Conservation (phyloP, 2,329 filamentous ascomycete species). For the Lomentospora prolificans region DNA sequence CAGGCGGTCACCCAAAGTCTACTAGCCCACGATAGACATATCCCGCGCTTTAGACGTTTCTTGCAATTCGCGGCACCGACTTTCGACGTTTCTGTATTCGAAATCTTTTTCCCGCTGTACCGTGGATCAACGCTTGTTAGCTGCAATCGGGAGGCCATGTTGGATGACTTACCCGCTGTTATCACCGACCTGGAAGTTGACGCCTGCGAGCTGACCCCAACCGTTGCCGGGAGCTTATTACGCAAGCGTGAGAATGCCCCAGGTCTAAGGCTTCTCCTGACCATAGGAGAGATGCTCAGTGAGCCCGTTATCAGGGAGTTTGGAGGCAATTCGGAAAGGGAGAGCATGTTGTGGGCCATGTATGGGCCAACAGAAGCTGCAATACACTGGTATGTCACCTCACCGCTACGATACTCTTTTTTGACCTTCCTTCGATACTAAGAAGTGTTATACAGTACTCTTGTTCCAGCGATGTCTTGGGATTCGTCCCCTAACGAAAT, state of each 20-base stretch:
- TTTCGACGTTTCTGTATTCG: conserved; percentile 91
- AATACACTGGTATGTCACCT: conserved; percentile 59
- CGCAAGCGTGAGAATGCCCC: conserved; percentile 59
- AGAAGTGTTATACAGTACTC: conserved; percentile 39
- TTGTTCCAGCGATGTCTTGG: conserved; percentile 53
- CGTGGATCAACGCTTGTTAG: conserved; percentile 64
- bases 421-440: neutral
- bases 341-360: conserved; percentile 78
- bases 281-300: conserved; percentile 90
- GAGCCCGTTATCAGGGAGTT: conserved; percentile 68
- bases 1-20: conserved; percentile 70
- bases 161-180: conserved; percentile 62
- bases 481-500: conserved; percentile 56
- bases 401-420: neutral
- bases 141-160: conserved; percentile 57
- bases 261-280: conserved; percentile 60
- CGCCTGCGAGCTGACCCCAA: conserved; percentile 82
- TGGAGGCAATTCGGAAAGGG: conserved; percentile 42
- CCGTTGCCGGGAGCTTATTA: conserved; percentile 70
- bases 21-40: conserved; percentile 67
- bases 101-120: conserved; percentile 82
- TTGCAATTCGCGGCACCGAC: conserved; percentile 88
- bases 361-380: conserved; percentile 89
- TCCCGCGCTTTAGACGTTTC: conserved; percentile 69
- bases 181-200: conserved; percentile 62